Evolutionary conservation across 108 stramenopile genomes (phyloP), one percentile per base, ranked within the genome.

Genomic region (Skeletonema potamos): DNA sequence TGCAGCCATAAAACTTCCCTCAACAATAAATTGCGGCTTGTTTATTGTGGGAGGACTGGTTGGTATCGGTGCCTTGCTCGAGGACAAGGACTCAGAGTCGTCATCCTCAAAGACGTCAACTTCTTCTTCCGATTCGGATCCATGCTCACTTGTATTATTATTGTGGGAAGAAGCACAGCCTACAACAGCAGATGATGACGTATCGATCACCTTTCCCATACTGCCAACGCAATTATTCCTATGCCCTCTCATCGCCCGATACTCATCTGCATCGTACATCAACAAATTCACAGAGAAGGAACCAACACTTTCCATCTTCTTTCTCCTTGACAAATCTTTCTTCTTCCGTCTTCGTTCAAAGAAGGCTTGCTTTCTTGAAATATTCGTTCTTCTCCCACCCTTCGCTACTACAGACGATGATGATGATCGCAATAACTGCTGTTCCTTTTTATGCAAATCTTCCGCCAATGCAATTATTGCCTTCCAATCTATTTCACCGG

Each of bases 201-300:
- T 20, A 27, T 32, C 33, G 10, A 7, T 27, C 22, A 1, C 15
- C 51, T 27, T 27, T 6, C 30, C 39, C 22, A 41, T 4, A 41
- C 2, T 27, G 24, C 0, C 27, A 18, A 20, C n/a, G 30, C 6
- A 0, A n/a, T 1, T 43, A 56, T 51, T 51, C 22, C 9, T 18
- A 22, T 22, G 48, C 48, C 22, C 48, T n/a, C 22, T 51, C 22
- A 51, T 51, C 0, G 48, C 18, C 48, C 48, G 48, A 9, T 51
- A 51, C 29, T 68, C 73, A 44, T 73, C 72, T 6, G 64, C 48
- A 8, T 69, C 74, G 44, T 76, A 76, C 24, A 59, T n/a, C 6
- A 82, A 33, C 58, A 82, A 60, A 66, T 82, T 82, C n/a, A 82
- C 73, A 26, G 81, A 82, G 34, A 82, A 82, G 2, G 74, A 76